A percentile compares a stretch with the other conserved stretches of the same genome.
These are phyloP conservation scores for Monosporascus ibericus DNA, from an alignment of 2,329 filamentous ascomycete species.

Conservation along the genomic window DNA sequence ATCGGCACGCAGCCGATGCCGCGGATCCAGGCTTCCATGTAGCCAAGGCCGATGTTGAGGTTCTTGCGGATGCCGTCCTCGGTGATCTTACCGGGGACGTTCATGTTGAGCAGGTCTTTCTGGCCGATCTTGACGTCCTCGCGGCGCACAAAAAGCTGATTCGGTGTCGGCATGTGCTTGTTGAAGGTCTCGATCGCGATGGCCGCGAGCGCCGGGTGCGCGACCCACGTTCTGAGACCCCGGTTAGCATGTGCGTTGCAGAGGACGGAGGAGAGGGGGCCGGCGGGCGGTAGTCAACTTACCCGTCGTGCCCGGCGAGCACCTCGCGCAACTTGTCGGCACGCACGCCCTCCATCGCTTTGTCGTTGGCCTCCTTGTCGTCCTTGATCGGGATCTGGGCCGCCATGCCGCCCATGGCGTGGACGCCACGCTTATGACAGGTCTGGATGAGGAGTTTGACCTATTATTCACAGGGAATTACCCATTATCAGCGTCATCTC, in stretches of 20 bases:
- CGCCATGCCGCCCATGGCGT: slow-evolving; percentile 98
- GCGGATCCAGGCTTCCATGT: slow-evolving; percentile 98
- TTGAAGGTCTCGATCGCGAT: slow-evolving; percentile 95
- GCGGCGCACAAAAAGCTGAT: slow-evolving; percentile 86
- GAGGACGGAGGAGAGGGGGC: not conserved
- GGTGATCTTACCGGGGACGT: slow-evolving; percentile 85
- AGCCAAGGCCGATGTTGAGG: slow-evolving; percentile 89
- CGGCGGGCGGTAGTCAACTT: slow-evolving; percentile 10
- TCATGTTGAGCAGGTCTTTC: slow-evolving; percentile 96
- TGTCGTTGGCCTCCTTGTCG: slow-evolving; percentile 83
- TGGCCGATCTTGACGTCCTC: slow-evolving; percentile 82
- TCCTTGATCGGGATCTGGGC: slow-evolving; percentile 99
- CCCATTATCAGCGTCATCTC: not conserved
- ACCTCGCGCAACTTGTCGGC: slow-evolving; percentile 96
- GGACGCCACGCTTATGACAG: slow-evolving; percentile 93
- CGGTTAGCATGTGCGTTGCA: not conserved
- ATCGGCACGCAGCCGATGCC: slow-evolving; percentile 95
- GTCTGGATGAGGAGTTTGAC: slow-evolving; percentile 96
- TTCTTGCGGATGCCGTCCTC: slow-evolving; percentile 97
- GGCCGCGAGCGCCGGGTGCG: slow-evolving; percentile 82
- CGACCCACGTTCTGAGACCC: slow-evolving; percentile 73
- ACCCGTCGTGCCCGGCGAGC: slow-evolving; percentile 86
- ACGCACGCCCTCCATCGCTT: slow-evolving; percentile 87
- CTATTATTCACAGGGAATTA: slow-evolving; percentile 10
- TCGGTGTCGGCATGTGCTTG: slow-evolving; percentile 96